Conservation (phyloP, 257 asterid genomes). For the Fraxinus quadrangulata region DNA sequence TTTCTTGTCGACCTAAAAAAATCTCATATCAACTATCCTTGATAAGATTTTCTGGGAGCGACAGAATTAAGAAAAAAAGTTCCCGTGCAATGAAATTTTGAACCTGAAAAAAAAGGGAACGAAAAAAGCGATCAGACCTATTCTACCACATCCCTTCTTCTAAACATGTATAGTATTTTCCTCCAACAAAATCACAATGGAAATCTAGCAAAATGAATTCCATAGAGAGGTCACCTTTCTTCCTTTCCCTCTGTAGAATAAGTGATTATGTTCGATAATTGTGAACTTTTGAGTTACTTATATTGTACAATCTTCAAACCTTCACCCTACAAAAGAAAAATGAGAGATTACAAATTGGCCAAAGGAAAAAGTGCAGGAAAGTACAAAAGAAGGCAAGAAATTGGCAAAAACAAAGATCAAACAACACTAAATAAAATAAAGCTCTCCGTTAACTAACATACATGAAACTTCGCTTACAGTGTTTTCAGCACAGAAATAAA, state of each 20-base stretch:
- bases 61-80: not conserved
- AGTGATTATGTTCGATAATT: not conserved
- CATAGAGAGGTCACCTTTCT: not conserved
- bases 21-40: not conserved
- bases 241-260: not conserved
- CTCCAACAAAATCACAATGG: not conserved
- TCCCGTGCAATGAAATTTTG: not conserved
- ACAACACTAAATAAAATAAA: no score
- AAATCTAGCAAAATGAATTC: not conserved
- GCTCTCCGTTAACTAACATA: not conserved
- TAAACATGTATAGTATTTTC: not conserved
- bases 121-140: not conserved
- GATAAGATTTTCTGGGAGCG: not conserved
- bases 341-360: not conserved
- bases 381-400: not conserved
- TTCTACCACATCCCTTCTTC: not conserved
- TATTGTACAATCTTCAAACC: not conserved
- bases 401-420: not conserved
- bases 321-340: not conserved
- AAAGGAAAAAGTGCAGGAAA: not conserved
- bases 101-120: not conserved
- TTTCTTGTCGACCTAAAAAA: not conserved
- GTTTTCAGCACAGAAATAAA: not conserved
- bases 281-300: not conserved
- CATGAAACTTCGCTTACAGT: not conserved